Base-by-base conservation (phyloP, 495 filamentous ascomycete species). In the Aspergillus indologenus region DNA sequence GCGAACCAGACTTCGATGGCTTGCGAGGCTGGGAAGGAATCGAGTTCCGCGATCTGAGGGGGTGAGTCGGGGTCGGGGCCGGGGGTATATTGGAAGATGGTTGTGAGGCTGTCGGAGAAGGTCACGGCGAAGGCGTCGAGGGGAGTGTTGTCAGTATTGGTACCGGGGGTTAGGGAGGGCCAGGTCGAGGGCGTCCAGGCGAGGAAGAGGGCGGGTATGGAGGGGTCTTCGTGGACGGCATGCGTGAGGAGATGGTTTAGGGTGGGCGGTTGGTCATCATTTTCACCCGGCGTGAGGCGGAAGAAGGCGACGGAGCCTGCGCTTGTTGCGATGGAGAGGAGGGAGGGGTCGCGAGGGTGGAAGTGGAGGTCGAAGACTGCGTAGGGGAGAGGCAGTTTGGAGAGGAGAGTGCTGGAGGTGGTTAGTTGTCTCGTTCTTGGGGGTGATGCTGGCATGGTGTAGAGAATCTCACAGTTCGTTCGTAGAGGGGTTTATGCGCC, bases 301-400 rank as follows among this genome's bases (percentile, higher is more conserved):
- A 88, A 94, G 24, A 96, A 69, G 8, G 79, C 79, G 0, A 96
- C 71, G 11, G 77, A 76, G 1, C 88, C 91, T 5, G 84, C 86
- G 59, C 90, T 94, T 11, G 85, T 86, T 11, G 90, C 89, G 26
- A 87, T 83, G 9, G 83, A 90, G 26, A 94, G 77, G 15, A 83
- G 67, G 24, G 73, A 72, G 15, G 74, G 72, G n/a, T 74, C 64
- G 44, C 73, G 68, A 7, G 85, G 86, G 58, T 86, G 85, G 71
- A 96, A 97, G 58, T 90, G 88, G 21, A 96, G 80, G 68, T 98
- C 93, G 45, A 98, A 84, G 21, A 97, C 79, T 20, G 90, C 91
- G 62, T 83, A 87, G 44, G 81, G 81, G 34, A 85, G 80, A 2
- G 77, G 68, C 24, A 87, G 53, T 1, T 79, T 83, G 62, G 74